Evolutionary conservation across 805 yeast species (phyloP).

Genomic region (Blastobotrys chiropterorum): DNA sequence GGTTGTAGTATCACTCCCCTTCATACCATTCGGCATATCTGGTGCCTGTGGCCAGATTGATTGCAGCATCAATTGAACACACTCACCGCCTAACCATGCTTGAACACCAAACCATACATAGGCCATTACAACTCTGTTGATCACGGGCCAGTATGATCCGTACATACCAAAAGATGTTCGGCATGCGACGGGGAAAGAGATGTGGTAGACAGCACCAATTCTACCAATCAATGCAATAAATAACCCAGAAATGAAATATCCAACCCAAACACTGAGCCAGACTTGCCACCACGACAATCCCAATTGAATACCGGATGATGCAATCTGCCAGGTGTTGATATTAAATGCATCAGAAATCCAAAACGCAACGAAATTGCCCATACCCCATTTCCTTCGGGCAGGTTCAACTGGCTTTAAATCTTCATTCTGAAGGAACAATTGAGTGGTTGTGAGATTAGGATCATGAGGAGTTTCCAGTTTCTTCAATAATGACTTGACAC

Average conservation of each 20-base stretch:
- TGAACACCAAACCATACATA: constrained; percentile 87
- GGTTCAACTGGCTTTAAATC: constrained; percentile 77
- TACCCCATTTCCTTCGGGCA: constrained; percentile 72
- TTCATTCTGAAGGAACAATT: constrained; percentile 62
- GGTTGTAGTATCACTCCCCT: constrained; percentile 57
- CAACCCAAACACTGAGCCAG: constrained; percentile 86
- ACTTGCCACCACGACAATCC: constrained; percentile 89
- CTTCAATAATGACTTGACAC: background rate
- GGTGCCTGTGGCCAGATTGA: constrained; percentile 55
- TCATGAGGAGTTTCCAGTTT: constrained; percentile 27
- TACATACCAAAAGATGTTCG: constrained; percentile 82
- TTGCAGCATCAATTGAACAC: constrained; percentile 69
- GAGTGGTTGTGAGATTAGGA: constrained; percentile 45
- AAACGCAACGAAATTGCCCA: constrained; percentile 73
- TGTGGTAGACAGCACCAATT: constrained; percentile 73
- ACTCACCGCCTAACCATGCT: constrained; percentile 76
- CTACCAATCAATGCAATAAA: constrained; percentile 70
- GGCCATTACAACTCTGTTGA: constrained; percentile 84
- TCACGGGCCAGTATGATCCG: constrained; percentile 82
- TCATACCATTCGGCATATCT: constrained; percentile 42
- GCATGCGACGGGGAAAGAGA: constrained; percentile 77
- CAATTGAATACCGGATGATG: constrained; percentile 72
- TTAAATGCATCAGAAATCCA: constrained; percentile 91
- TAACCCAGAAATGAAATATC: constrained; percentile 62
- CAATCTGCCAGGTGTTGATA: constrained; percentile 87